Base-by-base conservation (phyloP, 306 rosid genomes). In the Castanea mollissima region DNA sequence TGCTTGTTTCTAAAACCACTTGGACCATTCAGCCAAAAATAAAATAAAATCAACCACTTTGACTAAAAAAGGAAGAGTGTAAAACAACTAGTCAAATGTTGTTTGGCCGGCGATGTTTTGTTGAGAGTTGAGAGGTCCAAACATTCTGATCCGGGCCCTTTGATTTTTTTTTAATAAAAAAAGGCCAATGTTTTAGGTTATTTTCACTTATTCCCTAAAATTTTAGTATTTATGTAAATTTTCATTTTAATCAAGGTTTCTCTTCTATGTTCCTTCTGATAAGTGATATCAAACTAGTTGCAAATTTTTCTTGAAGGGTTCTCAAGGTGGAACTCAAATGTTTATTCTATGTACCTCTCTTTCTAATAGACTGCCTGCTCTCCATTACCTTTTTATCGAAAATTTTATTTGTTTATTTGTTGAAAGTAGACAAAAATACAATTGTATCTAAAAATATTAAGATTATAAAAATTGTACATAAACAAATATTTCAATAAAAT, bases 61-160 rank as follows among this genome's bases (percentile, higher is more conserved):
- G 54, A 49, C 44, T 16, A 44, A 51, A n/a, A n/a, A 41, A 41
- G 46, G 46, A 2, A 7, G 11, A 27, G 59, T 55, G 78, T 41
- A 38, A 19, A 79, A 71, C 84, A 71, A 76, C 75, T 25, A 20
- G 76, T 73, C 78, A 65, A 79, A 71, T 4, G 62, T 41, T 10
- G 54, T 68, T 31, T 5, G 60, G 87, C 69, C 82, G 79, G 84
- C 84, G 23, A 29, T 25, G 59, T 41, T 64, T 55, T 0, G 25
- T 64, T 78, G 57, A 20, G 12, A 13, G 27, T 41, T 8, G 46
- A 41, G 3, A 8, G 64, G 52, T 38, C 21, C 31, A n/a, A 5
- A 11, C 59, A 59, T 57, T 74, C 71, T 3, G 20, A 38, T 63
- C 14, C 56, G 5, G 32, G 25, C 63, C 41, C 41, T 10, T 25